Conservation (phyloP, 2,329 filamentous ascomycete species). For the Cytospora piceicola region DNA sequence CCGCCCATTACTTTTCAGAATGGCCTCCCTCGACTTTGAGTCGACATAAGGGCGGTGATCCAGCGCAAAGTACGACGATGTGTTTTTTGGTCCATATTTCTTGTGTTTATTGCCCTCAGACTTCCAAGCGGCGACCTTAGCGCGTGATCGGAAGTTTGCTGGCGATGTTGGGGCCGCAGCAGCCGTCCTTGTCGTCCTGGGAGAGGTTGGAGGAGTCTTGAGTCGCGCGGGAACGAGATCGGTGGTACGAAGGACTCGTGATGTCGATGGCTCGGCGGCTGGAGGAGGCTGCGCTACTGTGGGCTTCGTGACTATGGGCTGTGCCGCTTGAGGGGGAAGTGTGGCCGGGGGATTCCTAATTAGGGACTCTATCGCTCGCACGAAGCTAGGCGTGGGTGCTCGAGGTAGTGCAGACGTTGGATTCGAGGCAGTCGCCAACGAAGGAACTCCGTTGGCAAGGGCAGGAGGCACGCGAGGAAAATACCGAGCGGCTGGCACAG, state of each 20-base stretch:
- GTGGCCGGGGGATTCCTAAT: background rate
- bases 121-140: constrained; percentile 32
- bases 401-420: background rate
- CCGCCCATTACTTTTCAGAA: constrained; percentile 31
- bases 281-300: background rate
- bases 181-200: constrained; percentile 31
- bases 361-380: background rate
- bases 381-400: background rate
- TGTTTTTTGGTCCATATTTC: background rate
- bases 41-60: constrained; percentile 36
- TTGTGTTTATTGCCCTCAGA: constrained; percentile 20
- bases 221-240: background rate
- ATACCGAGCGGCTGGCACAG: background rate
- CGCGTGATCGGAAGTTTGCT: constrained; percentile 28
- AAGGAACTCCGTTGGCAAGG: constrained; percentile 3
- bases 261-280: background rate
- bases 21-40: constrained; percentile 28
- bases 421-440: background rate
- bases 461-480: background rate
- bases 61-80: constrained; percentile 21
- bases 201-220: constrained; percentile 34
- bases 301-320: background rate
- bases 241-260: background rate
- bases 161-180: constrained; percentile 22
- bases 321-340: background rate